These are phyloP conservation scores for Tephrocybe rancida DNA, from an alignment of 768 basidiomycete genomes.

Conservation along the genomic window DNA sequence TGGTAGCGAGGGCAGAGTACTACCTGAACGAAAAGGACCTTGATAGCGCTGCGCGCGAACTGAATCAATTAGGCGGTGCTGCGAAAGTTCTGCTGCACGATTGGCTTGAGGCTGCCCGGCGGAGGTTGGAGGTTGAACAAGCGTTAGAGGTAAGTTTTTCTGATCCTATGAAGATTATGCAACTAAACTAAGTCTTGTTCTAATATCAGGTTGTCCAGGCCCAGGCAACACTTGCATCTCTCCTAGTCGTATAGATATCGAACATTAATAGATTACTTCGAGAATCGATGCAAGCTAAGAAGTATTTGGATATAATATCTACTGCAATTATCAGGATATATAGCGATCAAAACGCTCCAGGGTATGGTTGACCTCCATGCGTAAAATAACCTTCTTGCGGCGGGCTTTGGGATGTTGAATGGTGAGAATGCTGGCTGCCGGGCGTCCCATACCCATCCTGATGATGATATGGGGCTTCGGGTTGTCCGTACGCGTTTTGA, in stretches of 20 bases:
- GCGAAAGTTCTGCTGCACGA: constrained; percentile 75
- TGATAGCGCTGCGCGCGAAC: constrained; percentile 84
- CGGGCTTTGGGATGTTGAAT: not conserved
- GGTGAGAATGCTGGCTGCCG: not conserved
- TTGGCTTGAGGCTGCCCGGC: constrained; percentile 90
- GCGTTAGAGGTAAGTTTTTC: constrained; percentile 73
- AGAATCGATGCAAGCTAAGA: not conserved
- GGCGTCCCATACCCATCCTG: not conserved
- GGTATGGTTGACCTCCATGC: not conserved
- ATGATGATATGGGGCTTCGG: not conserved
- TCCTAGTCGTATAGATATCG: constrained; percentile 66
- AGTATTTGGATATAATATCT: not conserved
- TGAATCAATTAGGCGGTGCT: constrained; percentile 88
- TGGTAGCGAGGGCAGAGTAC: constrained; percentile 87
- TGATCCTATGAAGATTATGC: not conserved
- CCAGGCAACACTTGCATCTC: constrained; percentile 81
- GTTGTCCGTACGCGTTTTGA: not conserved
- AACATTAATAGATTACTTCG: constrained; percentile 21
- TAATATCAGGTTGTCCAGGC: constrained; percentile 69
- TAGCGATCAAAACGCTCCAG: not conserved
- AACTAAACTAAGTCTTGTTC: not conserved
- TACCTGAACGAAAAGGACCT: constrained; percentile 92
- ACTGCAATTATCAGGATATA: not conserved
- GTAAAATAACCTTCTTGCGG: not conserved
- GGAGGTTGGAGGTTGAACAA: constrained; percentile 88